A percentile compares a stretch with the other conserved stretches of the same genome.
These are phyloP conservation scores for Tylopilus intermedius DNA, from an alignment of 768 basidiomycete genomes.

Conservation along the genomic window DNA sequence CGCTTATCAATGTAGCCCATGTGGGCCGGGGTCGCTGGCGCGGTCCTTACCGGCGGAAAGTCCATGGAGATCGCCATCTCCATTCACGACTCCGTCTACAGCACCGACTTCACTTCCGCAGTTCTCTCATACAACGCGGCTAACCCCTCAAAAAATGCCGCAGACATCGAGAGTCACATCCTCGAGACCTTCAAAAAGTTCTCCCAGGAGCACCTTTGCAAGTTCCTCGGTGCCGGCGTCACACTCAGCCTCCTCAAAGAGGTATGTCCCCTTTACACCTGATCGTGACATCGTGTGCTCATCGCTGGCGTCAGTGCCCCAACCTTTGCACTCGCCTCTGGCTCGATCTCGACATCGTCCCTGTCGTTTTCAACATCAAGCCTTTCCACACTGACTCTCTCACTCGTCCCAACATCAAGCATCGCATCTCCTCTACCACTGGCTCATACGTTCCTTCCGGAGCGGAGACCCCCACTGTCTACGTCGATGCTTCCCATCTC, in stretches of 20 bases:
- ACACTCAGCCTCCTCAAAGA: constrained; percentile 67
- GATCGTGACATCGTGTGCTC: constrained; percentile 13
- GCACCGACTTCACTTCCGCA: constrained; percentile 67
- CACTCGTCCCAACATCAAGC: constrained; percentile 76
- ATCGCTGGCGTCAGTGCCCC: constrained; percentile 46
- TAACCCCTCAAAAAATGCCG: constrained; percentile 50
- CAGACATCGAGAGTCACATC: constrained; percentile 60
- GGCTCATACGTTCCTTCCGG: constrained; percentile 77
- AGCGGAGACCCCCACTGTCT: constrained; percentile 69
- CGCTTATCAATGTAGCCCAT: constrained; percentile 53
- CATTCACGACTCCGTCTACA: constrained; percentile 82
- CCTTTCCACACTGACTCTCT: constrained; percentile 74
- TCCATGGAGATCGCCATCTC: constrained; percentile 71
- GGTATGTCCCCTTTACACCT: constrained; percentile 33
- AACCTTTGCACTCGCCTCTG: constrained; percentile 84
- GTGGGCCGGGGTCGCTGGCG: constrained; percentile 81
- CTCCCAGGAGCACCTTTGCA: constrained; percentile 73
- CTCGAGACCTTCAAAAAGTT: constrained; percentile 66
- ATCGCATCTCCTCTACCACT: constrained; percentile 75
- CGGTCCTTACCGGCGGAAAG: constrained; percentile 52
- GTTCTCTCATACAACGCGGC: constrained; percentile 48
- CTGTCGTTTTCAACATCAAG: constrained; percentile 83
- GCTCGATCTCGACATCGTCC: constrained; percentile 79
- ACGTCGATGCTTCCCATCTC: constrained; percentile 54
- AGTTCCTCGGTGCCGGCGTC: constrained; percentile 81